Conservation (phyloP, 192 early-diverging fungal species). For the Umbelopsis ramanniana region DNA sequence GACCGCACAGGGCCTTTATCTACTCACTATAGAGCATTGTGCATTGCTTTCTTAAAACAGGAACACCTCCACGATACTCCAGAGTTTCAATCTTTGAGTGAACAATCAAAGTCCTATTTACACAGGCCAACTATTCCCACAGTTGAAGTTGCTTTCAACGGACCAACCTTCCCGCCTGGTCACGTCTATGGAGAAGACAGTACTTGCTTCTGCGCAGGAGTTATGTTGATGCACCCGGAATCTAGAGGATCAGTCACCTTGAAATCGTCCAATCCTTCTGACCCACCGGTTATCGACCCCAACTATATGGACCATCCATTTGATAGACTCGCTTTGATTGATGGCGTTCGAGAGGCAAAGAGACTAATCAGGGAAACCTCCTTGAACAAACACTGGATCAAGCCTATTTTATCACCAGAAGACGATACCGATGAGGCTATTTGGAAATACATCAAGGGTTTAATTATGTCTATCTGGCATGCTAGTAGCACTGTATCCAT, state of each 20-base stretch:
- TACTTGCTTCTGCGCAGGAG: background rate
- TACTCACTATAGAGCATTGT: background rate
- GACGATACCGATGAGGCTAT: background rate
- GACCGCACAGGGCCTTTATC: background rate
- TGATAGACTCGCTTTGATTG: background rate
- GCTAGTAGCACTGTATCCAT: slow-evolving; percentile 35
- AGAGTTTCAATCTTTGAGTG: background rate
- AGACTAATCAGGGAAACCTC: background rate
- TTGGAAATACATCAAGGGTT: background rate
- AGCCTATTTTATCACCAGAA: background rate
- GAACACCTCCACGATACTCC: background rate
- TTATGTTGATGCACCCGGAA: background rate
- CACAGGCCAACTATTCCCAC: background rate
- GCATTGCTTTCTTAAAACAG: background rate
- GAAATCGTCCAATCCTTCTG: background rate
- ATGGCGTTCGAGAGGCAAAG: background rate
- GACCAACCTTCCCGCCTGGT: background rate
- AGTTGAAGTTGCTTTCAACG: background rate
- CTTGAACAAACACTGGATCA: background rate
- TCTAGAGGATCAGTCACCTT: background rate
- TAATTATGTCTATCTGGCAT: slow-evolving; percentile 31
- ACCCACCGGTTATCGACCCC: background rate
- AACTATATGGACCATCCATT: background rate
- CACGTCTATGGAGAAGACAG: background rate
- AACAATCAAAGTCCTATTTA: background rate